Percentiles rank a stretch among this genome's conserved stretches.
These are phyloP conservation scores for Houttuynia cordata DNA, from an alignment of 164 flowering plant species.

Conservation along the genomic window DNA sequence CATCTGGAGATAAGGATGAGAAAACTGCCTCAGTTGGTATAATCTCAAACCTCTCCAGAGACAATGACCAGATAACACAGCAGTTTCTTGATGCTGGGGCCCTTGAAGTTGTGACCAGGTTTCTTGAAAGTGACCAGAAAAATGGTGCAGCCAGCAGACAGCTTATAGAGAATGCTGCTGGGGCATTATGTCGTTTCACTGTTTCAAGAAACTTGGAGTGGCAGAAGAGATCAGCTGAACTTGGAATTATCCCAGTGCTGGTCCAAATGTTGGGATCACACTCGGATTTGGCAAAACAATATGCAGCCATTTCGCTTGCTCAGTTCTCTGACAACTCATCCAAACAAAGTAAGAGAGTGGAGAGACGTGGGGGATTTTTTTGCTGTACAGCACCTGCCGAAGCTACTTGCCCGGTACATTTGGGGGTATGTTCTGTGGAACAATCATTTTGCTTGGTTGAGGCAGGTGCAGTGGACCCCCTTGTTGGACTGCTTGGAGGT, in stretches of 20 bases:
- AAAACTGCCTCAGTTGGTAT: slow-evolving; percentile 44
- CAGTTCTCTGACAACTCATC: slow-evolving; percentile 42
- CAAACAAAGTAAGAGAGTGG: slow-evolving; percentile 23
- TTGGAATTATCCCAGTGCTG: slow-evolving; percentile 34
- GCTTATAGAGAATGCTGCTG: slow-evolving; percentile 44
- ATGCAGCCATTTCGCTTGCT: slow-evolving; percentile 42
- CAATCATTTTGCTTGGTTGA: slow-evolving; percentile 57
- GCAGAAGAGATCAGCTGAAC: slow-evolving; percentile 44
- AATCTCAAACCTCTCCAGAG: slow-evolving; percentile 40
- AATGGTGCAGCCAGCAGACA: slow-evolving; percentile 17
- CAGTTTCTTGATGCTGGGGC: slow-evolving; percentile 49
- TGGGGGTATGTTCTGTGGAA: slow-evolving; percentile 41
- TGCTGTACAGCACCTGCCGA: slow-evolving; percentile 42
- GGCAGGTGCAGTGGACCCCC: slow-evolving; percentile 49
- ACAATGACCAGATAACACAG: slow-evolving; percentile 24
- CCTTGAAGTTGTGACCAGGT: slow-evolving; percentile 19
- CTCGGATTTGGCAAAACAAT: slow-evolving; percentile 29
- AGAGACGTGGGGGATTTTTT: slow-evolving; percentile 29
- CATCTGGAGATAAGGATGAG: slow-evolving; percentile 43
- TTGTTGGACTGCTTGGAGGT: slow-evolving; percentile 38
- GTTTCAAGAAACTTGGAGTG: slow-evolving; percentile 27
- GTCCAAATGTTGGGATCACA: slow-evolving; percentile 38
- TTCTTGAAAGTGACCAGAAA: slow-evolving; percentile 14
- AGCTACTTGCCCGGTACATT: slow-evolving; percentile 38
- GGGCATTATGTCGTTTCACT: slow-evolving; percentile 43